phyloP scores from a whole-genome alignment of 441 rosid genomes.

The Adansonia madagascariensis region DNA sequence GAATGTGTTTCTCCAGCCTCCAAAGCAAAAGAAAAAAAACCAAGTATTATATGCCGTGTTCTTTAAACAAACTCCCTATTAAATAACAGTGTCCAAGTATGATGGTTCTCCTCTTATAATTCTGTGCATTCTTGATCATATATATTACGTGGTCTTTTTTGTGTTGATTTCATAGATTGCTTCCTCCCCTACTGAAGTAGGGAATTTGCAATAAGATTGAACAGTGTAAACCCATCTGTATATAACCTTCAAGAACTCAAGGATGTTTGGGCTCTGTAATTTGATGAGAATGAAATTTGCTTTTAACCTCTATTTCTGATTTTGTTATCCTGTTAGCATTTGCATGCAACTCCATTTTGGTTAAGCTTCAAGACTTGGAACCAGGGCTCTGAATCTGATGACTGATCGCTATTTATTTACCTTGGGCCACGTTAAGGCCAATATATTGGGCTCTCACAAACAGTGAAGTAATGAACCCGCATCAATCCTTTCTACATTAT shows the following conservation, averaged over 20 bases:
- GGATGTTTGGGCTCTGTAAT: constrained; percentile 13
- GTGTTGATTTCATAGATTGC: constrained; percentile 1
- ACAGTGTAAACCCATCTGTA: background rate
- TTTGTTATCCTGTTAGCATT: too few species aligned
- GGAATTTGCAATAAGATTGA: background rate
- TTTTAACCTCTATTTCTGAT: background rate
- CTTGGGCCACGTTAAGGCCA: too few species aligned
- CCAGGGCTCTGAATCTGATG: too few species aligned
- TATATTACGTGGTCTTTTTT: background rate
- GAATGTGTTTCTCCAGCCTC: constrained; percentile 71
- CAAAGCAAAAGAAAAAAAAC: constrained; percentile 57
- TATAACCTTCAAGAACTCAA: constrained; percentile 14
- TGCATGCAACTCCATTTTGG: too few species aligned
- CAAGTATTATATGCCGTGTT: constrained; percentile 44
- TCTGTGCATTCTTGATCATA: constrained; percentile 9
- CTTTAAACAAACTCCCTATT: constrained; percentile 38
- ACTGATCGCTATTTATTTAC: too few species aligned
- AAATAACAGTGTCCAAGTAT: background rate
- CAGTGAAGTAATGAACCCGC: too few species aligned
- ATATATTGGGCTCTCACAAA: too few species aligned
- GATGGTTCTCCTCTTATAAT: background rate
- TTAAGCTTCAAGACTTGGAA: too few species aligned
- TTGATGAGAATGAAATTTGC: constrained; percentile 10
- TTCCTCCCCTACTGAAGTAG: constrained; percentile 1
- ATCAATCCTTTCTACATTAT: too few species aligned